Conservation (phyloP, 139 green algal genomes). For the Chlamydomonas sp. region DNA sequence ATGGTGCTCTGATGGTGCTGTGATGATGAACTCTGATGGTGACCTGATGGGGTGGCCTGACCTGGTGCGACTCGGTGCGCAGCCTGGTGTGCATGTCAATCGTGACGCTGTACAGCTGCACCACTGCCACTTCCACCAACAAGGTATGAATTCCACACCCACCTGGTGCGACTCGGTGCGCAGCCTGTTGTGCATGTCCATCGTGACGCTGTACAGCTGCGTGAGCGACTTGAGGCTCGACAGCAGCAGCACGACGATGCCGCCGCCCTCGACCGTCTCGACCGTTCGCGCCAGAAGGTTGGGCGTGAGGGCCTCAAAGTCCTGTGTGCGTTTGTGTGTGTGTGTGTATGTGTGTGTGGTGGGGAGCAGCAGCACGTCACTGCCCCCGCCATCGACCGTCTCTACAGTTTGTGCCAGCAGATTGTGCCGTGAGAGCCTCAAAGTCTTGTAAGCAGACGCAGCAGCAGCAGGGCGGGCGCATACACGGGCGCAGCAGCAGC, state of each 20-base stretch:
- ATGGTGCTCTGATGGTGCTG: no score
- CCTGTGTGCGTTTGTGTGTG: constrained; percentile 92
- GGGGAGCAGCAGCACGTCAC: constrained; percentile 89
- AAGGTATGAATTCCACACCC: constrained; percentile 28
- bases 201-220: constrained; percentile 91
- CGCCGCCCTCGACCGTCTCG: constrained; percentile 96
- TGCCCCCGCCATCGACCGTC: constrained; percentile 94
- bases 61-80: constrained; percentile 82
- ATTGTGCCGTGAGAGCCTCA: constrained; percentile 95
- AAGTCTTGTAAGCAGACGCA: constrained; percentile 89
- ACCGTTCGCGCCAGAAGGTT: constrained; percentile 95
- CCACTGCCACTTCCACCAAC: constrained; percentile 48
- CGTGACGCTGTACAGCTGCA: constrained; percentile 87
- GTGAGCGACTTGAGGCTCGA: constrained; percentile 77
- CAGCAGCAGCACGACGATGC: constrained; percentile 89
- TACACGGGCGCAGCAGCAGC: no score
- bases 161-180: constrained; percentile 85
- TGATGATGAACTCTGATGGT: no score
- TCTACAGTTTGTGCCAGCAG: constrained; percentile 93
- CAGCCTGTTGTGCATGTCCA: constrained; percentile 92
- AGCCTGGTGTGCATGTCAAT: constrained; percentile 96
- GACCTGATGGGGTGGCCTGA: constrained; percentile 33
- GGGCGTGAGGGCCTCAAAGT: constrained; percentile 98
- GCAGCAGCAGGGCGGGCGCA: neutral
- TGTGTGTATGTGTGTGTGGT: constrained; percentile 77